Evolutionary conservation across 2,329 filamentous ascomycete species (phyloP), one percentile per base, ranked within the genome.

Genomic region (Aspergillus ochraceus): DNA sequence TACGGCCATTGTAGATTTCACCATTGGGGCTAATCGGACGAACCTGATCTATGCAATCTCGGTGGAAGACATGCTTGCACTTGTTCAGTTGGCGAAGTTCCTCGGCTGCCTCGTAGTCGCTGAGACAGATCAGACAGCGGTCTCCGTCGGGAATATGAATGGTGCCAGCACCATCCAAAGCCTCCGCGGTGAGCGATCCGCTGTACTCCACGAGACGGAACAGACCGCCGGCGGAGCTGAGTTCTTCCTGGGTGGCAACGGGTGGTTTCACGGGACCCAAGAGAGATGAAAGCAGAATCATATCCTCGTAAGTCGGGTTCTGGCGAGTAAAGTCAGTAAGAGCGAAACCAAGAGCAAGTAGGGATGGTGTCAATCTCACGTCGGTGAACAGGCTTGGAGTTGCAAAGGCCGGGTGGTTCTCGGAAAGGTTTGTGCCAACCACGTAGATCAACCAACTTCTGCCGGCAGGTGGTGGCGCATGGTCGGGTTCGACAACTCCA

Each of bases 391-490:
- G 78, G 65, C 86, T 89, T 12, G 87, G 88, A 20, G 88, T 88
- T 8, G 87, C 88, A 62, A 90, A 83, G 22, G 88, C 88, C 22
- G 87, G 88, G 70, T 90, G 87, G 64, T 89, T 88, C 66, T 89
- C 87, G 1, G 88, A 87, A 55, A 89, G 84, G 64, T 87, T 89
- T 47, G 87, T 88, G 49, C 87, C 87, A 54, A 90, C 83, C 9
- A 90, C 87, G 69, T 90, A 90, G 55, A 90, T 89, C 67, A 90
- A 83, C 87, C 87, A 90, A 73, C 86, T 90, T 64, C 87, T 79
- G 57, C 85, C 86, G 57, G 79, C 81, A 59, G 78, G 76, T 47
- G 77, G 74, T 10, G 76, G 70, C 57, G 78, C 71, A 50, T 81
- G 79, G 58, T 86, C 81, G 22, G 86, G 84, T 61, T 85, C 84